Base-by-base conservation (phyloP, 768 basidiomycete genomes). In the Agaricus sinodeliciosus region DNA sequence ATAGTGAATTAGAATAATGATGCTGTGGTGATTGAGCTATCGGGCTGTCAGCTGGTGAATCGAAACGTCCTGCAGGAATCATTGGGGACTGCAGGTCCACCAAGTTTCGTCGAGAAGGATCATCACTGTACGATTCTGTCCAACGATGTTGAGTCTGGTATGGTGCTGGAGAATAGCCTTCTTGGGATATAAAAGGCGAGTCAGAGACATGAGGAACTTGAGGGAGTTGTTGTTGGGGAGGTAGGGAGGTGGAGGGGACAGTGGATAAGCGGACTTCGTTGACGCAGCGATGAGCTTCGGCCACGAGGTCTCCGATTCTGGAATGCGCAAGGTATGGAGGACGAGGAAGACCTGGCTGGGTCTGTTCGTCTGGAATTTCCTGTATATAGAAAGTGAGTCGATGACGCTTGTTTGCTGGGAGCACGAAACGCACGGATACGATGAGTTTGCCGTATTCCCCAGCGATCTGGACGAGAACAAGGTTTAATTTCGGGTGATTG, bases 281-380 rank as follows among this genome's bases (percentile, higher is more conserved):
- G 28, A 87, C 69, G n/a, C 71, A 66, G 26, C 69, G 76, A 51
- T 78, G 68, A 4, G 87, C 85, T 58, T 93, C 88, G 3, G 71
- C 70, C 9, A 87, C 76, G 9, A 87, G 69, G 36, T 72, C 67
- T 43, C 83, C 79, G 0, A 84, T 84, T 57, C 75, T 81, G 43
- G 75, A 66, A 49, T 86, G 87, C 0, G 81, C 82, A 40, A 74
- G 72, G 63, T 94, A 97, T 55, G 84, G 74, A 11, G 79, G 74
- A 15, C 93, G 78, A 2, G 86, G 77, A 31, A 87, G 72, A 22
- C 94, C 94, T 15, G 92, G 91, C 48, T 84, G 81, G 0, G 90
- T 91, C 16, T 71, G 67, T n/a, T 88, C 85, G 55, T 90, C 80
- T 1, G 90, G 82, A 12, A 96, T 85, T 74, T 87, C 89, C 81